Conservation (phyloP, 2,329 filamentous ascomycete genomes). For the Neodidymelliopsis sp. region DNA sequence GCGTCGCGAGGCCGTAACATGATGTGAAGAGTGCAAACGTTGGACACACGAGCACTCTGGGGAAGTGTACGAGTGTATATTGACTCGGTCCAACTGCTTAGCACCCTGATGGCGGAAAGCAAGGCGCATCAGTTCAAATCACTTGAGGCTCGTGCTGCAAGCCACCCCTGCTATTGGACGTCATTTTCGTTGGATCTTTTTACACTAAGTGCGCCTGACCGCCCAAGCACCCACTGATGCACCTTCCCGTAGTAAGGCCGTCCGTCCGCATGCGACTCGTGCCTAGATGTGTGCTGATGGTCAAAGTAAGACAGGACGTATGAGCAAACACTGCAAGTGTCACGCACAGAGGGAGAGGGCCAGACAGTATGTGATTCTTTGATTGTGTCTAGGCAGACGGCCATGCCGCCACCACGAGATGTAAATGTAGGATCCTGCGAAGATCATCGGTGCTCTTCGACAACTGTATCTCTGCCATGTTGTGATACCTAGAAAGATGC, state of each 20-base stretch:
- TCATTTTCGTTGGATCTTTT: constrained; percentile 22
- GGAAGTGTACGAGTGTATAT: constrained; percentile 26
- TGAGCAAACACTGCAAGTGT: not conserved
- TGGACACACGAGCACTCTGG: constrained; percentile 15
- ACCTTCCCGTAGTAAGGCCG: not conserved
- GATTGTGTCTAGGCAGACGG: constrained; percentile 16
- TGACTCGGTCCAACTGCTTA: constrained; percentile 13
- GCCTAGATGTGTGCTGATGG: not conserved
- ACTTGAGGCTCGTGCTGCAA: constrained; percentile 30
- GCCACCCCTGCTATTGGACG: constrained; percentile 33
- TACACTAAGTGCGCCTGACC: constrained; percentile 16
- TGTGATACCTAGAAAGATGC: constrained; percentile 14
- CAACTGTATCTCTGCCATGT: constrained; percentile 12
- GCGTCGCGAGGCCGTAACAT: constrained; percentile 36
- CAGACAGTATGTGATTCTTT: not conserved
- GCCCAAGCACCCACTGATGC: constrained; percentile 1
- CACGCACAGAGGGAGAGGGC: not conserved
- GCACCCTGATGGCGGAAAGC: constrained; percentile 34
- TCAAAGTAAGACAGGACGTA: not conserved
- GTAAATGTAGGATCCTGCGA: constrained; percentile 16
- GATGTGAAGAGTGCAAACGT: constrained; percentile 4
- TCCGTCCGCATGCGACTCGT: constrained; percentile 6
- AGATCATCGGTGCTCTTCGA: constrained; percentile 14
- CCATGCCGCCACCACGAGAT: constrained; percentile 1
- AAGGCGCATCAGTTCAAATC: constrained; percentile 20